Base-by-base conservation (phyloP, 805 yeast genomes). In the Wickerhamomyces mucosus region DNA sequence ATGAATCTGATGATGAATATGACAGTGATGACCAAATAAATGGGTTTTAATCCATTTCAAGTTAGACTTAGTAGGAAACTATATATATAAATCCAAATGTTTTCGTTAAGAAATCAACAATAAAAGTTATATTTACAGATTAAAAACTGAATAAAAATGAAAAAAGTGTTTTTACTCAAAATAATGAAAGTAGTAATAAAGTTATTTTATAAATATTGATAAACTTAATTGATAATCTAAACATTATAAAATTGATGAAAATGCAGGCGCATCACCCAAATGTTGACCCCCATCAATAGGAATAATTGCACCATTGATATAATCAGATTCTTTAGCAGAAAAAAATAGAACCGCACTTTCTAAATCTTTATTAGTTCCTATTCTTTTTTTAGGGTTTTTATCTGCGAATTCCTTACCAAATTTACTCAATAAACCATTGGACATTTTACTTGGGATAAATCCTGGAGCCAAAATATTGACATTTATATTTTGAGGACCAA, bases 401-500 rank as follows among this genome's bases (percentile, higher is more conserved):
- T 56, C 62, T 11, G 40, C 43, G 63, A 76, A 58, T 1, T 48
- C 19, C 11, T 68, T 74, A 16, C 74, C 75, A 36, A 46, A 29
- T 32, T 54, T 58, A 13, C 26, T 16, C 28, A 80, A 57, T 28
- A 79, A 42, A 0, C 84, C 88, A 37, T 71, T 65, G 25, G 84
- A 66, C 86, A 79, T 78, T 54, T 75, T 79, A 14, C 79, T 66
- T 15, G 82, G 82, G 67, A 79, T 75, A 51, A 77, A 80, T 0
- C 89, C 89, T 0, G 88, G 88, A 6, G 85, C 84, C 40, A 79
- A 53, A 10, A 73, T 59, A 56, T 80, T 79, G 35, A 78, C 85
- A 28, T 73, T 78, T 45, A 79, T 69, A 56, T 78, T 70, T 27
- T 63, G 58, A 6, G 77, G 78, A 2, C 82, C 86, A 44, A 80